phyloP scores from a whole-genome alignment of 1,139 yeast species.

The Saccharomycopsis hybrid region DNA sequence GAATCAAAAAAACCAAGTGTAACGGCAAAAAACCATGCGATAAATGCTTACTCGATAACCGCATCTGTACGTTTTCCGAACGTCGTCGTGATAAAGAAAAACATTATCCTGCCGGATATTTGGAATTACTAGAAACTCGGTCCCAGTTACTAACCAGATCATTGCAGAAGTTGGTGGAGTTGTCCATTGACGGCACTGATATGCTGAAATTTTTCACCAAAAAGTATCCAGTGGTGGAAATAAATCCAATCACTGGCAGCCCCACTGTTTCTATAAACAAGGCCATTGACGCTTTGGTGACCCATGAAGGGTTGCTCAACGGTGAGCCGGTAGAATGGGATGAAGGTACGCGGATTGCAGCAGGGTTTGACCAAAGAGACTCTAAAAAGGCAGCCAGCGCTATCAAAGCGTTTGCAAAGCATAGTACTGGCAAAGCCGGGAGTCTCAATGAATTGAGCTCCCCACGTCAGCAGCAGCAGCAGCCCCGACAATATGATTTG shows the following conservation, averaged over 20 bases:
- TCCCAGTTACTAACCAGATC: slow-evolving; percentile 55
- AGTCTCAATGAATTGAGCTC: neutral
- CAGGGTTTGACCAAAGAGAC: slow-evolving; percentile 22
- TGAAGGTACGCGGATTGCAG: slow-evolving; percentile 20
- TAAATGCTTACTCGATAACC: slow-evolving; percentile 62
- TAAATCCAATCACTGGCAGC: neutral
- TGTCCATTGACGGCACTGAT: slow-evolving; percentile 30
- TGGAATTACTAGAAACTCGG: slow-evolving; percentile 64
- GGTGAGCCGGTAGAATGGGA: slow-evolving; percentile 22
- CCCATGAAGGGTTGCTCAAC: slow-evolving; percentile 29
- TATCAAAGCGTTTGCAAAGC: slow-evolving; percentile 24
- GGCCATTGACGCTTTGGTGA: slow-evolving; percentile 40
- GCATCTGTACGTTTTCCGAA: slow-evolving; percentile 69
- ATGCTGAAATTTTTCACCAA: slow-evolving; percentile 20
- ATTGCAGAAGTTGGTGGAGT: slow-evolving; percentile 36
- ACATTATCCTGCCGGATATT: slow-evolving; percentile 58
- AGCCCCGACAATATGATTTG: no score
- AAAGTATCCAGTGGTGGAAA: neutral
- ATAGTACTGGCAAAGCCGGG: slow-evolving; percentile 11
- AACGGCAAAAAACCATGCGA: slow-evolving; percentile 76
- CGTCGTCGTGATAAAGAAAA: slow-evolving; percentile 57
- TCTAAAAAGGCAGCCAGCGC: slow-evolving; percentile 24
- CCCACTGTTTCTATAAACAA: slow-evolving; percentile 41
- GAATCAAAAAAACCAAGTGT: slow-evolving; percentile 69
- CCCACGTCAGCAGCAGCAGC: neutral